A percentile compares a stretch with the other conserved stretches of the same genome.
These are phyloP conservation scores for Selaginella tamariscina DNA, from an alignment of 75 land plant genomes.

Conservation along the genomic window DNA sequence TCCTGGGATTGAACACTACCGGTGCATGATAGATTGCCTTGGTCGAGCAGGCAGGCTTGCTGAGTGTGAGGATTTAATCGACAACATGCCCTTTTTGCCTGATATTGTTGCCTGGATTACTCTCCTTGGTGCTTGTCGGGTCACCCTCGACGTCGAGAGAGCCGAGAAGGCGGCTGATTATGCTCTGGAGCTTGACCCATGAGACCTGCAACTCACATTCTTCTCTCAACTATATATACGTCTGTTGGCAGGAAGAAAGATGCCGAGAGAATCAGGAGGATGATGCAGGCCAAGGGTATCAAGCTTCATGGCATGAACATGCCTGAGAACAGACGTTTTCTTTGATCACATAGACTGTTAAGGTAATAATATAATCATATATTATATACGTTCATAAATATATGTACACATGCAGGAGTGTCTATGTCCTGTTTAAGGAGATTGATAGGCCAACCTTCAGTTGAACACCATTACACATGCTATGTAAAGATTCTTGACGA, in stretches of 20 bases:
- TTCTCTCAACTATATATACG: not conserved
- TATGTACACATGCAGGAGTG: too few relatives aligned
- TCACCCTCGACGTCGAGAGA: conserved; percentile 16
- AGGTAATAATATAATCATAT: too few relatives aligned
- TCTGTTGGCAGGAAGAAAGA: not conserved
- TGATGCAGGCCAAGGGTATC: not conserved
- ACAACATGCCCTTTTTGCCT: conserved; percentile 28
- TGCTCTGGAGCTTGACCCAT: not conserved
- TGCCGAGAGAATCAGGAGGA: not conserved
- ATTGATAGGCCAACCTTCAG: too few relatives aligned
- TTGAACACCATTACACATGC: too few relatives aligned
- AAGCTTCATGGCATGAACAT: not conserved
- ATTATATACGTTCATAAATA: too few relatives aligned
- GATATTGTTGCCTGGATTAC: conserved; percentile 24
- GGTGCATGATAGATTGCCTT: conserved; percentile 38
- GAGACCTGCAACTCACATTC: not conserved
- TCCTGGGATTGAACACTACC: conserved; percentile 28
- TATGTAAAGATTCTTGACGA: too few relatives aligned
- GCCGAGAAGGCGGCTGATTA: conserved; percentile 8
- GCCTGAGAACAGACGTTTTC: not conserved
- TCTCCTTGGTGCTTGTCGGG: conserved; percentile 28
- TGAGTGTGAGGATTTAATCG: conserved; percentile 23
- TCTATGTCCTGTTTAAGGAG: too few relatives aligned
- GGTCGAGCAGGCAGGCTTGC: conserved; percentile 27
- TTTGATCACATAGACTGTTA: too few relatives aligned